phyloP scores from a whole-genome alignment of 1,284 basidiomycete species.

The Tilletiopsis washingtonensis region DNA sequence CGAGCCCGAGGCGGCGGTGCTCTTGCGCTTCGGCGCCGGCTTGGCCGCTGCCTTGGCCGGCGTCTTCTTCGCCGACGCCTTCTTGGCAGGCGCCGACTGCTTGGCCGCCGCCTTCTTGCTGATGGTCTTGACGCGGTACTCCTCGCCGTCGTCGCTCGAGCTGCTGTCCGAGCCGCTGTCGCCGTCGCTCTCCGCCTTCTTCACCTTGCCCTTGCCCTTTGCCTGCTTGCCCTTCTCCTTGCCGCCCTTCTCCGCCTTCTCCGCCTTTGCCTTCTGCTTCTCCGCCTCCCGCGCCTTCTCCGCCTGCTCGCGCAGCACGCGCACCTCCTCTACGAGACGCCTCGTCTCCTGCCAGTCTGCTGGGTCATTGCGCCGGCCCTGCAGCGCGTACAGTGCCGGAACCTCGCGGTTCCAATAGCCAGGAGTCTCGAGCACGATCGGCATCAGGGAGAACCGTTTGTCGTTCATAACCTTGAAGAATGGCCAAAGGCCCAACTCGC shows the following conservation, averaged over 20 bases:
- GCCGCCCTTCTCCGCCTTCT: constrained; percentile 2
- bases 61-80: neutral
- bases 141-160: neutral
- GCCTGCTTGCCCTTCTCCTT: constrained; percentile 10
- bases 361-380: constrained; percentile 8
- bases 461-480: constrained; percentile 67
- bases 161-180: neutral
- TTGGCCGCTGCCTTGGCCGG: neutral
- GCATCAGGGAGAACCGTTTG: constrained; percentile 61
- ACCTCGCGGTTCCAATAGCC: constrained; percentile 64
- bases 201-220: neutral
- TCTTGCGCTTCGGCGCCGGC: no score
- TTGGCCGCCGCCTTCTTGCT: neutral
- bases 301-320: constrained; percentile 6
- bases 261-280: constrained; percentile 1
- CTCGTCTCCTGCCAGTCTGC: neutral
- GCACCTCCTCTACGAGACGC: neutral
- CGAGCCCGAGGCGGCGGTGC: no score
- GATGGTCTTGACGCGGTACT: no score
- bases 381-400: constrained; percentile 52
- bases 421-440: constrained; percentile 75
- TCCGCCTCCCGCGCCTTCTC: neutral
- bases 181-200: neutral
- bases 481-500: constrained; percentile 59
- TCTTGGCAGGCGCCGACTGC: neutral